Evolutionary conservation across 2,329 filamentous ascomycete genomes (phyloP).

Genomic region (Trichoderma afroharzianum): DNA sequence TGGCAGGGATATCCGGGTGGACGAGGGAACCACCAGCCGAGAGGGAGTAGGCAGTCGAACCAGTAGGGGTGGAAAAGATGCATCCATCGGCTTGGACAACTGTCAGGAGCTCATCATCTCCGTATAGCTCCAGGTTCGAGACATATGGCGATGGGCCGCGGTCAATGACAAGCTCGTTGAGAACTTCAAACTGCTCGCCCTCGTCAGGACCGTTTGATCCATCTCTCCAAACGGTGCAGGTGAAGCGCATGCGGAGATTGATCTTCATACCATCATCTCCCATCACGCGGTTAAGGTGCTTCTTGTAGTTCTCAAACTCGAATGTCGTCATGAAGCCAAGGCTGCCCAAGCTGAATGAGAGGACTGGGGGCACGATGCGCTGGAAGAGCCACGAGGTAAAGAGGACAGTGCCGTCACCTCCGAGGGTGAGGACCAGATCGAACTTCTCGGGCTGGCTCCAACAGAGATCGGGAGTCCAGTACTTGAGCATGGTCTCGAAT

Average conservation of each 20-base stretch:
- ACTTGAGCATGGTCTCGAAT: conserved; percentile 81
- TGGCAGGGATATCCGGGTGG: conserved; percentile 94
- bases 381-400: conserved; percentile 94
- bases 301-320: conserved; percentile 81
- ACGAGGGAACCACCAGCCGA: conserved; percentile 94
- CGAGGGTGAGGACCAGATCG: conserved; percentile 85
- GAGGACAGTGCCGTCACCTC: conserved; percentile 81
- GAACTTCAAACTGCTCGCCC: conserved; percentile 93
- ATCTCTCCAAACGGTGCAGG: conserved; percentile 89
- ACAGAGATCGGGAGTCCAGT: conserved; percentile 96
- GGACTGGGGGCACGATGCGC: conserved; percentile 76
- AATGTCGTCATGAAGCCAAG: conserved; percentile 88
- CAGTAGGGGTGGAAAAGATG: conserved; percentile 96
- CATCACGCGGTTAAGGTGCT: conserved; percentile 85
- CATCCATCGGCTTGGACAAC: conserved; percentile 96
- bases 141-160: conserved; percentile 95
- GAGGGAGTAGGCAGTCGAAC: conserved; percentile 90
- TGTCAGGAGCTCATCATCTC: conserved; percentile 90
- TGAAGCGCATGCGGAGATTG: conserved; percentile 97
- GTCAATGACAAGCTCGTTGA: conserved; percentile 98
- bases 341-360: conserved; percentile 80
- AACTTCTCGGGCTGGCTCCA: conserved; percentile 93
- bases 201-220: conserved; percentile 58
- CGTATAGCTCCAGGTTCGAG: conserved; percentile 93
- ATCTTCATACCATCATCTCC: conserved; percentile 94